These are phyloP conservation scores for Suhomyces emberorum DNA, from an alignment of 805 yeast species.

Conservation along the genomic window DNA sequence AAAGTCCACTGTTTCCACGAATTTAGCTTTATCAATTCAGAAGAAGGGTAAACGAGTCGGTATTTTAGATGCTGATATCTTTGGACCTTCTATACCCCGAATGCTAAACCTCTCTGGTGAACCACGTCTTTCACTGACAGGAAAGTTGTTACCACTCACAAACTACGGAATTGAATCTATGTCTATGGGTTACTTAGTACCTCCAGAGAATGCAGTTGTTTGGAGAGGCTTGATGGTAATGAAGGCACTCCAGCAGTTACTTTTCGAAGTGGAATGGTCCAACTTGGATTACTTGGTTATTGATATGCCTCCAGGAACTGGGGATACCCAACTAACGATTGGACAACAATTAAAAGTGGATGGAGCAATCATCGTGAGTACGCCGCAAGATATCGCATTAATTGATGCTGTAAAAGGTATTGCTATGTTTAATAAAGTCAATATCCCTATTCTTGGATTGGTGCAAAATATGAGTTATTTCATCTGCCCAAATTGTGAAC, in stretches of 20 bases:
- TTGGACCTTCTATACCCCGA: constrained; percentile 82
- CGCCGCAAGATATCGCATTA: constrained; percentile 83
- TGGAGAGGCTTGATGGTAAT: constrained; percentile 89
- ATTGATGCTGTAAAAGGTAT: constrained; percentile 79
- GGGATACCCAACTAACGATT: constrained; percentile 81
- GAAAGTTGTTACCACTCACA: constrained; percentile 60
- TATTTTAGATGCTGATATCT: constrained; percentile 73
- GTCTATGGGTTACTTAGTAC: constrained; percentile 84
- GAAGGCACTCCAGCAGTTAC: constrained; percentile 80
- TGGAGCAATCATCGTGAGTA: constrained; percentile 79
- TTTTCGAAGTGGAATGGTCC: constrained; percentile 79
- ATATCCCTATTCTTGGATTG: constrained; percentile 69
- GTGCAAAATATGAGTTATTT: constrained; percentile 82
- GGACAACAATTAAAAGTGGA: constrained; percentile 72
- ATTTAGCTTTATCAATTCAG: constrained; percentile 62
- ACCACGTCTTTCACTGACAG: constrained; percentile 52
- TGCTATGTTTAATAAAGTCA: constrained; percentile 69
- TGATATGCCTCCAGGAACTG: constrained; percentile 92
- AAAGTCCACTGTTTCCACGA: constrained; percentile 70
- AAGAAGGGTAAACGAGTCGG: constrained; percentile 58
- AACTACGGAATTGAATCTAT: constrained; percentile 78
- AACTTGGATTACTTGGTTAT: constrained; percentile 63
- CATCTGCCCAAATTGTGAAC: constrained; percentile 72
- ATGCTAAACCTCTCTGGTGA: constrained; percentile 67
- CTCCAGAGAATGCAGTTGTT: constrained; percentile 65